These are phyloP conservation scores for Articulospora tetracladia DNA, from an alignment of 495 filamentous ascomycete species.

Conservation along the genomic window DNA sequence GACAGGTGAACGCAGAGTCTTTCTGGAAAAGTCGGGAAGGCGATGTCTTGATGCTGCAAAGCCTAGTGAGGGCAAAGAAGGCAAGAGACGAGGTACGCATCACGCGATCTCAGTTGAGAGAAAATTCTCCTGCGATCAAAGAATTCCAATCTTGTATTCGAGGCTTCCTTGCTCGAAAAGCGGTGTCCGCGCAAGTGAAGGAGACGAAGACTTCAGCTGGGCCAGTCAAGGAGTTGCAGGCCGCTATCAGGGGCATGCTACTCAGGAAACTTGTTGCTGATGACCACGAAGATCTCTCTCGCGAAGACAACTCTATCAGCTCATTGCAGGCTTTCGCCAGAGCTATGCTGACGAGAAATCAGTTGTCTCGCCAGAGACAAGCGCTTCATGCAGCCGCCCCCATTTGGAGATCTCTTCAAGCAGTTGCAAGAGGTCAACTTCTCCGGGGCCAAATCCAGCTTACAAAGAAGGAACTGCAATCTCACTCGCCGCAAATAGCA, in stretches of 20 bases:
- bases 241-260: slow-evolving; percentile 58
- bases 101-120: slow-evolving; percentile 56
- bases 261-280: slow-evolving; percentile 28
- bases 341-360: slow-evolving; percentile 42
- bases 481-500: slow-evolving; percentile 33
- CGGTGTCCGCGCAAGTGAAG: slow-evolving; percentile 46
- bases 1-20: slow-evolving; percentile 54
- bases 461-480: slow-evolving; percentile 35
- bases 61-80: slow-evolving; percentile 72
- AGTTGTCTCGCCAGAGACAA: slow-evolving; percentile 33
- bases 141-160: slow-evolving; percentile 71
- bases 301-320: slow-evolving; percentile 29
- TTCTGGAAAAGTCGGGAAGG: slow-evolving; percentile 67
- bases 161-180: slow-evolving; percentile 50
- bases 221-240: slow-evolving; percentile 59
- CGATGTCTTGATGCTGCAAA: slow-evolving; percentile 79
- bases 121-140: slow-evolving; percentile 44
- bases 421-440: slow-evolving; percentile 47
- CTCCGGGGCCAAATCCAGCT: slow-evolving; percentile 36
- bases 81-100: slow-evolving; percentile 63
- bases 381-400: slow-evolving; percentile 23
- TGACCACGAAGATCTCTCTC: slow-evolving; percentile 32
- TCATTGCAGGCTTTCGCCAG: slow-evolving; percentile 28
- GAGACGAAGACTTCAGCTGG: slow-evolving; percentile 44
- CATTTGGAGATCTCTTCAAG: slow-evolving; percentile 37